A percentile compares a stretch with the other conserved stretches of the same genome.
Conservation (phyloP, 1,139 yeast genomes). For the Debaryomyces subglobosus region DNA sequence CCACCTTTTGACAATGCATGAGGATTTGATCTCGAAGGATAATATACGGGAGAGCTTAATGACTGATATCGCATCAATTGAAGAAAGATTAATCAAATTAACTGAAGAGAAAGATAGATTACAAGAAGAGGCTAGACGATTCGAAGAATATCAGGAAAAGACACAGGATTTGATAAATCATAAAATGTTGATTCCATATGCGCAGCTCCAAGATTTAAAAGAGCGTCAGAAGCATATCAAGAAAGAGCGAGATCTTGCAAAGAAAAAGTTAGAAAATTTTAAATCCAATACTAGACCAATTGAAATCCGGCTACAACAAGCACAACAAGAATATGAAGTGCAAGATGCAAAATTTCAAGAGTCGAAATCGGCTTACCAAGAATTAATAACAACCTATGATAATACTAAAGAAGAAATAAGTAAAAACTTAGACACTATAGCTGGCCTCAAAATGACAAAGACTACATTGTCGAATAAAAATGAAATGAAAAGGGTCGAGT, state of each 20-base stretch:
- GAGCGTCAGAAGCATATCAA: slow-evolving; percentile 44
- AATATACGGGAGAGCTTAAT: slow-evolving; percentile 30
- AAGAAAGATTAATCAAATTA: slow-evolving; percentile 32
- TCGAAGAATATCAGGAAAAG: slow-evolving; percentile 42
- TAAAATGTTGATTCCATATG: slow-evolving; percentile 61
- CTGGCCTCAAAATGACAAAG: slow-evolving; percentile 20
- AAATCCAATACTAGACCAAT: slow-evolving; percentile 34
- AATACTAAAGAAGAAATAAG: slow-evolving; percentile 17
- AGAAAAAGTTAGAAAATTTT: slow-evolving; percentile 34
- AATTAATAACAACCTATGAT: slow-evolving; percentile 3
- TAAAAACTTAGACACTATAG: slow-evolving; percentile 22
- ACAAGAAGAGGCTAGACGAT: slow-evolving; percentile 43
- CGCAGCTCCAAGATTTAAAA: slow-evolving; percentile 57
- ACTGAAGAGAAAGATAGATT: slow-evolving; percentile 33
- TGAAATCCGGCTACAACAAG: slow-evolving; percentile 19
- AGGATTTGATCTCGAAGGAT: slow-evolving; percentile 57
- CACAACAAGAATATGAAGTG: slow-evolving; percentile 8
- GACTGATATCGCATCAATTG: slow-evolving; percentile 31
- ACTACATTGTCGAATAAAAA: slow-evolving; percentile 23
- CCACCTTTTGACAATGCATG: slow-evolving; percentile 59
- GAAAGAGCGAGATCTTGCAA: slow-evolving; percentile 43
- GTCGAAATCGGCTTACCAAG: neutral
- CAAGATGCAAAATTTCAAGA: slow-evolving; percentile 1
- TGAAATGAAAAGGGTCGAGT: slow-evolving; percentile 26
- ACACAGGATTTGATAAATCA: slow-evolving; percentile 51